Evolutionary conservation across 108 stramenopile species (phyloP).

Genomic region (Phaeodactylum tricornutum): DNA sequence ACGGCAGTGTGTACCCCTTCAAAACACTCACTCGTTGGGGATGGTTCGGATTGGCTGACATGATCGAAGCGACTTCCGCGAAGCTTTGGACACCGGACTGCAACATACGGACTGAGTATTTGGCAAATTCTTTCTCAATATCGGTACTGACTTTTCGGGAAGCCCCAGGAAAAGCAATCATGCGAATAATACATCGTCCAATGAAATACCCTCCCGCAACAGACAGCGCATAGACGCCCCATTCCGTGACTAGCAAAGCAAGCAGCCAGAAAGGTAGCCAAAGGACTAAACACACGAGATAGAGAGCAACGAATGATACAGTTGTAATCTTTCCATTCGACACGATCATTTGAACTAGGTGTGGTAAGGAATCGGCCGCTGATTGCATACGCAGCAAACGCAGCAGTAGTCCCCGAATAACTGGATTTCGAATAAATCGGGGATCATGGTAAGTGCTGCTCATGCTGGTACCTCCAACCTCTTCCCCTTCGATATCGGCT

Average conservation of each 20-base stretch:
- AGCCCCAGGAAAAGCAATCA: conserved; percentile 80
- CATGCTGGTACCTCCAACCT: no score
- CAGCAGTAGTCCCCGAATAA: no score
- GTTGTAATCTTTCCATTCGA: conserved; percentile 35
- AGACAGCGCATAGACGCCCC: conserved; percentile 37
- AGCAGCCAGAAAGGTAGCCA: conserved; percentile 51
- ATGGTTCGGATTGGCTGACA: no score
- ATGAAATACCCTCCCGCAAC: conserved; percentile 20
- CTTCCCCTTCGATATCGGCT: no score
- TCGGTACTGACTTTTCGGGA: conserved; percentile 51
- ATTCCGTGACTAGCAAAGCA: conserved; percentile 49
- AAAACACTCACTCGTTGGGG: conserved; percentile 20
- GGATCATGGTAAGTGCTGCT: no score
- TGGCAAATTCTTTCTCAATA: conserved; percentile 71
- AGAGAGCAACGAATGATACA: conserved; percentile 17
- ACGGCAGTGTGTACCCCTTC: no score
- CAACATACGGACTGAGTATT: conserved; percentile 70
- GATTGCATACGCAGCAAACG: not conserved
- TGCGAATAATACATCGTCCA: conserved; percentile 54
- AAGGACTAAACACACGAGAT: conserved; percentile 20
- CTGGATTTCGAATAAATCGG: no score
- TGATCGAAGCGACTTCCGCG: conserved; percentile 35
- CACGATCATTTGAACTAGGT: conserved; percentile 16
- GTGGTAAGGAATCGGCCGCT: conserved; percentile 33
- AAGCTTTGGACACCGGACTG: conserved; percentile 26